These are phyloP conservation scores for Carallia pectinifolia DNA, from an alignment of 345 rosid genomes.

Conservation along the genomic window DNA sequence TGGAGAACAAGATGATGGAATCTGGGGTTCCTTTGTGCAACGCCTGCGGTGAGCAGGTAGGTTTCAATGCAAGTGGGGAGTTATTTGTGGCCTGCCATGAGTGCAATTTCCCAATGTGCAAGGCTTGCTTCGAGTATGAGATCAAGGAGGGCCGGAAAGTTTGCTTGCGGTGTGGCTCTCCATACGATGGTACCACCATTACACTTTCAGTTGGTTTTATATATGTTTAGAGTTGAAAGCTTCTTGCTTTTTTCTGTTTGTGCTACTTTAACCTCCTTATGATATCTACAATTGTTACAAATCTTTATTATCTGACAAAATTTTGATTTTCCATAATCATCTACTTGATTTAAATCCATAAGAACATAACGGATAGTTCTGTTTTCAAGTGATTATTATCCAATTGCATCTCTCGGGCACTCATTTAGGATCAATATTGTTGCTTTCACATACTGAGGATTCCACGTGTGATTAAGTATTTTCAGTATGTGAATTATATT, in stretches of 20 bases:
- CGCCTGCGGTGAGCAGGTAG: slow-evolving; percentile 81
- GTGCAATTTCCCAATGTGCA: slow-evolving; percentile 87
- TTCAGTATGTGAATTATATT: too few species aligned
- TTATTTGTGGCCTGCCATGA: slow-evolving; percentile 77
- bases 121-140: slow-evolving; percentile 78
- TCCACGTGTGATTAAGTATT: too few species aligned
- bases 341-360: background rate
- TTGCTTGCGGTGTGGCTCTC: slow-evolving; percentile 79
- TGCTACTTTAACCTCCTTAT: too few species aligned
- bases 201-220: background rate
- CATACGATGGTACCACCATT: slow-evolving; percentile 53
- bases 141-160: slow-evolving; percentile 74
- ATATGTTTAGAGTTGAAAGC: background rate
- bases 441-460: too few species aligned
- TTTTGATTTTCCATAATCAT: background rate
- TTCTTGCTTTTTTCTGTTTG: too few species aligned
- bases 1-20: slow-evolving; percentile 60
- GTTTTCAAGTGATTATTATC: too few species aligned
- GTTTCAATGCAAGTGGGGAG: slow-evolving; percentile 60
- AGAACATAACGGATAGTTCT: background rate
- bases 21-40: slow-evolving; percentile 71
- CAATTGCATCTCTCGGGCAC: too few species aligned
- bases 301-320: too few species aligned
- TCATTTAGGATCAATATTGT: too few species aligned
- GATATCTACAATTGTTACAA: too few species aligned